These are phyloP conservation scores for Backusella westeae DNA, from an alignment of 192 early-diverging fungal species.

Conservation along the genomic window DNA sequence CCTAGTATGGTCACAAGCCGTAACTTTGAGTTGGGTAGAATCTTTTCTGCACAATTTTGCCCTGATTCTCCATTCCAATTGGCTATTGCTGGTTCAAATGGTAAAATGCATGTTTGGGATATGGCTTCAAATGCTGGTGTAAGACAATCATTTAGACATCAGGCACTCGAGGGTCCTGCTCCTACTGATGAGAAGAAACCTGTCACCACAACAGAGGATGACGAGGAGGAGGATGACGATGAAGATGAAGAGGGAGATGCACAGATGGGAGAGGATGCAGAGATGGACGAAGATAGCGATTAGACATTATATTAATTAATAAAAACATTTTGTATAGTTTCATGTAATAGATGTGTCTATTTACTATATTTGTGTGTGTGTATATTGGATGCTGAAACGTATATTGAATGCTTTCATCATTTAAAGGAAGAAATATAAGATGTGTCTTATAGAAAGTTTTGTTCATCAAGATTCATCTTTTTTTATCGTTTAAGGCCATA, in stretches of 20 bases:
- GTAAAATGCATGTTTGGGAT: constrained; percentile 93
- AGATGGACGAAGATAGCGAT: constrained; percentile 35
- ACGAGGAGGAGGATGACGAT: constrained; percentile 44
- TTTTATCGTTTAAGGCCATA: no score
- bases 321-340: constrained; percentile 2
- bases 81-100: constrained; percentile 85
- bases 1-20: constrained; percentile 85
- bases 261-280: constrained; percentile 37
- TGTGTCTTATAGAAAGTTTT: no score
- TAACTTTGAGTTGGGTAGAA: constrained; percentile 77
- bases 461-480: no score
- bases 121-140: constrained; percentile 86
- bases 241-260: constrained; percentile 34
- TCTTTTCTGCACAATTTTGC: constrained; percentile 87
- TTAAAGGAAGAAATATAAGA: not conserved
- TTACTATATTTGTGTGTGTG: not conserved
- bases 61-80: constrained; percentile 90
- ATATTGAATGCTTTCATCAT: not conserved
- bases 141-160: constrained; percentile 55
- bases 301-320: not conserved
- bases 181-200: constrained; percentile 47
- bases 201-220: constrained; percentile 45
- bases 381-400: not conserved
- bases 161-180: not conserved
- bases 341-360: not conserved